phyloP scores from a whole-genome alignment of 345 rosid species.

The Boechera stricta region DNA sequence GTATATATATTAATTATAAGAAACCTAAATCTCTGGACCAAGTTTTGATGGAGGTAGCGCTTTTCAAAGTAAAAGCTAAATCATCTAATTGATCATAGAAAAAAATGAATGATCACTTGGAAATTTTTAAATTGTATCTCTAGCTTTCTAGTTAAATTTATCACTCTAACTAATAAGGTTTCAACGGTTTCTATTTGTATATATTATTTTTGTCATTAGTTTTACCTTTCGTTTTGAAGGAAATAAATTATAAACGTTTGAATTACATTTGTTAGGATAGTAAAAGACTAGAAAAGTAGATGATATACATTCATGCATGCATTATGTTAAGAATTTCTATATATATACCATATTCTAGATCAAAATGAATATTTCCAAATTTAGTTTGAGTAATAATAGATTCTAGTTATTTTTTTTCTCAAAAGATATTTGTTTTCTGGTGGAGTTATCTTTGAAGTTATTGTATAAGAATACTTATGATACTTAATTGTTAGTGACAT shows the following conservation, averaged over 20 bases:
- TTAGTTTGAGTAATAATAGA: slow-evolving; percentile 16
- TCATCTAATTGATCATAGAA: slow-evolving; percentile 37
- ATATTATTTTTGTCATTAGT: slow-evolving; percentile 3
- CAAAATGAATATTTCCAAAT: slow-evolving; percentile 25
- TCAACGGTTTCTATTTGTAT: slow-evolving; percentile 23
- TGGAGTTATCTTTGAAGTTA: slow-evolving; percentile 33
- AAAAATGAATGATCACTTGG: slow-evolving; percentile 36
- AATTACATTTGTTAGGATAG: slow-evolving; percentile 7
- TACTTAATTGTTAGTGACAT: slow-evolving; percentile 41
- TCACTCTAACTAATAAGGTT: slow-evolving; percentile 32
- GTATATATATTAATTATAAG: slow-evolving; percentile 37
- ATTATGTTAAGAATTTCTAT: slow-evolving; percentile 14
- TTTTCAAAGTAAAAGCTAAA: slow-evolving; percentile 40
- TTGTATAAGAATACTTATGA: slow-evolving; percentile 17
- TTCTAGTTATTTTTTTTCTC: slow-evolving; percentile 25
- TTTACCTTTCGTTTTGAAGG: slow-evolving; percentile 6
- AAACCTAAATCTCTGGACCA: slow-evolving; percentile 39
- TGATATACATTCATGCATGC: slow-evolving; percentile 25
- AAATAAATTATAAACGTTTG: not conserved
- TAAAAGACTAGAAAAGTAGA: slow-evolving; percentile 17
- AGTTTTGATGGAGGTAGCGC: slow-evolving; percentile 43
- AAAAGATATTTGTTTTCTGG: slow-evolving; percentile 32
- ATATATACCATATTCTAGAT: slow-evolving; percentile 25
- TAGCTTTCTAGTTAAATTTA: slow-evolving; percentile 32
- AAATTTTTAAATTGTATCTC: slow-evolving; percentile 8